Evolutionary conservation across 2,329 filamentous ascomycete species (phyloP), one percentile per base, ranked within the genome.

Genomic region (Alternaria triticina): DNA sequence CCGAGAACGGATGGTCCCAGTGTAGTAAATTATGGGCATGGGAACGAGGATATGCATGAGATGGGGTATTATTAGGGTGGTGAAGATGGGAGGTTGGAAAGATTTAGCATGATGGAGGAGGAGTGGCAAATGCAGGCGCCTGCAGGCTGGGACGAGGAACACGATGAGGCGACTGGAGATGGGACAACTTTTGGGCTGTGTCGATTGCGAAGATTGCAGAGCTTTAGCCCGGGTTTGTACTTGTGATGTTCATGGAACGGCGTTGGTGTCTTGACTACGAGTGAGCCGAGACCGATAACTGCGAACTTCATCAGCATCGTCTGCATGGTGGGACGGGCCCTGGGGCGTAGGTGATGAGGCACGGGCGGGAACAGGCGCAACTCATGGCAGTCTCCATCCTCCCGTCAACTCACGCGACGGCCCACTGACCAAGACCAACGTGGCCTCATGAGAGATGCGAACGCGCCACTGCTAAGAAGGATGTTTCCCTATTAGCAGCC

Each of bases 1-100:
- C 6, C 54, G 54, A 50, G 72, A 71, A 72, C 71, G 54, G 60
- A 52, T 71, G 72, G 72, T 54, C 71, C 61, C 57, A 67, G 68
- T 68, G 68, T 44, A 59, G 52, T 44, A 20, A 40, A 45, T 68
- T 46, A 59, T 64, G 50, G 61, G 51, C 33, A 45, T 57, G 56
- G 61, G 47, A 56, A 54, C 33, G 52, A 40, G 28, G 22, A 44
- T 49, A 46, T 57, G 50, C 33, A 57, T 27, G 43, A 30, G 59
- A 54, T 54, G 45, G 40, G 59, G 57, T 65, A 64, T 62, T 58
- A 59, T 65, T 66, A 63, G 61, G 36, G 25, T 15, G 46, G n/a
- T n/a, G 23, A 57, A 51, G 54, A 56, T 17, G 33, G 33, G 11
- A 55, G 46, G 50, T 56, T 30, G 54, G 45, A 40, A 52, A 52